Evolutionary conservation across 148 eudicot species (phyloP).

Genomic region (Nyssa sinensis): DNA sequence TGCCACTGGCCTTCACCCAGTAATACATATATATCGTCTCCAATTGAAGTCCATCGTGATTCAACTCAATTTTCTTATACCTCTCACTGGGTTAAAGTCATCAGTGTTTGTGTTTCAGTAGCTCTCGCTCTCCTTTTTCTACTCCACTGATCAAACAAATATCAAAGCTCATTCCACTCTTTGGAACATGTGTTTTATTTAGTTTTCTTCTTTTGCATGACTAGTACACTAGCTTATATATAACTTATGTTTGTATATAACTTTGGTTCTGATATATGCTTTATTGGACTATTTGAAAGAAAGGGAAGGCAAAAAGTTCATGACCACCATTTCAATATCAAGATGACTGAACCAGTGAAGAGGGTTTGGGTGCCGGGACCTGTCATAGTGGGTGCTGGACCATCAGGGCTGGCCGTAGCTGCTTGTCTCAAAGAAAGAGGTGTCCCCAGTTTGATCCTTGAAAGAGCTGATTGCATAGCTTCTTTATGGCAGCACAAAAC

Average conservation of each 20-base stretch:
- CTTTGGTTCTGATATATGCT: neutral
- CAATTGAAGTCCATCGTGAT: constrained; percentile 3
- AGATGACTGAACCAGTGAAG: constrained; percentile 4
- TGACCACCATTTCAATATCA: constrained; percentile 38
- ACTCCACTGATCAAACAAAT: neutral
- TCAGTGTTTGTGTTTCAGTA: neutral
- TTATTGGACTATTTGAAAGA: constrained; percentile 36
- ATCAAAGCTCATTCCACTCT: neutral
- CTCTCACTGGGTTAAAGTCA: too few species aligned
- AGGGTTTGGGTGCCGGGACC: constrained; percentile 50
- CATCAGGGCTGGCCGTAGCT: constrained; percentile 62
- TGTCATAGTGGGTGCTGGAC: constrained; percentile 67
- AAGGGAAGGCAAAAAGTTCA: constrained; percentile 42
- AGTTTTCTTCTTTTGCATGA: neutral
- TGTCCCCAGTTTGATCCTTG: constrained; percentile 50
- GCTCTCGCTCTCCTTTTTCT: neutral
- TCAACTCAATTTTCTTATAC: neutral
- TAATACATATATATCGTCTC: neutral
- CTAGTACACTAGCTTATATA: too few species aligned
- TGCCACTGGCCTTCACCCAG: neutral
- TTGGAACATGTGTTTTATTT: neutral
- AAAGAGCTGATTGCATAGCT: constrained; percentile 51
- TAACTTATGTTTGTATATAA: neutral
- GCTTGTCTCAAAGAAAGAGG: constrained; percentile 51
- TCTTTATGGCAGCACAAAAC: constrained; percentile 60